phyloP scores from a whole-genome alignment of 2,329 filamentous ascomycete genomes.

The Tolypocladium endophyticum region DNA sequence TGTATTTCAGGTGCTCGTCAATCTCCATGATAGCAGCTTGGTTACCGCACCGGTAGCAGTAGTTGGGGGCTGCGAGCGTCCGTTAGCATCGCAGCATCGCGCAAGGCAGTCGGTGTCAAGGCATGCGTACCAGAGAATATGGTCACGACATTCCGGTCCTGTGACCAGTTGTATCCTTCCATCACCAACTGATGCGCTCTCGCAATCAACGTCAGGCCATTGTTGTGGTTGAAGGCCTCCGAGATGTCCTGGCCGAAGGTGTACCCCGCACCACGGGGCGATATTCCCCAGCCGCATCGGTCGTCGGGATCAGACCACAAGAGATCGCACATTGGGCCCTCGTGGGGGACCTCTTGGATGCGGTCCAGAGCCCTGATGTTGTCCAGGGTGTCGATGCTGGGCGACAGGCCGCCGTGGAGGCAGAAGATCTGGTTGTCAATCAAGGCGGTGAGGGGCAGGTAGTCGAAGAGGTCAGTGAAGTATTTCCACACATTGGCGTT shows the following conservation, averaged over 20 bases:
- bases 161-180: constrained; percentile 99
- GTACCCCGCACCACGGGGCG: constrained; percentile 86
- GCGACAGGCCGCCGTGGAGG: constrained; percentile 90
- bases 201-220: constrained; percentile 89
- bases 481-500: constrained; percentile 99
- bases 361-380: constrained; percentile 93
- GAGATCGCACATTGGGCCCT: constrained; percentile 95
- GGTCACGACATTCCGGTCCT: constrained; percentile 94
- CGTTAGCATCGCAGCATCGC: constrained; percentile 7
- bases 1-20: constrained; percentile 98
- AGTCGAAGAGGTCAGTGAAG: constrained; percentile 98
- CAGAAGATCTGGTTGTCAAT: constrained; percentile 99
- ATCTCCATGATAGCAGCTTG: constrained; percentile 99
- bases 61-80: constrained; percentile 58
- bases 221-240: constrained; percentile 99
- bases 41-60: constrained; percentile 98
- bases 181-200: constrained; percentile 97
- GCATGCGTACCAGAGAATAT: constrained; percentile 77
- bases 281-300: constrained; percentile 91
- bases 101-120: background rate
- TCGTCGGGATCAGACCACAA: constrained; percentile 98
- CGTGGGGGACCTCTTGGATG: constrained; percentile 96
- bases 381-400: constrained; percentile 90
- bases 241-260: constrained; percentile 96
- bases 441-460: constrained; percentile 89